Conservation (phyloP, 768 basidiomycete genomes). For the Hericium rajendrae region DNA sequence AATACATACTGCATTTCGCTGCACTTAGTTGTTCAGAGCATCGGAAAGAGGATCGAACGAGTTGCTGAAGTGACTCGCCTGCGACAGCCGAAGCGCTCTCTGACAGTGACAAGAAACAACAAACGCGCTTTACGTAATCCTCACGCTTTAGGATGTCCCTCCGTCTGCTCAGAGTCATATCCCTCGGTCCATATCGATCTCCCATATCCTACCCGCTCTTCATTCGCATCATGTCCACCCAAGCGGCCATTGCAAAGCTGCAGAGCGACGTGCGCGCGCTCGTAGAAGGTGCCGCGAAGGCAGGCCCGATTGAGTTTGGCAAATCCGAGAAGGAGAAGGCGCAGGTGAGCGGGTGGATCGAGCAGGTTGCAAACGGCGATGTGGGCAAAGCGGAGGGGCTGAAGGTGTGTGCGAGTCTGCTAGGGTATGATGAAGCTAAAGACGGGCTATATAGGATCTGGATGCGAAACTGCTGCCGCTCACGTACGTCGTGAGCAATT, state of each 20-base stretch:
- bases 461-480: conserved; percentile 61
- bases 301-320: conserved; percentile 37
- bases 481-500: conserved; percentile 80
- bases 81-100: no score
- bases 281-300: conserved; percentile 31
- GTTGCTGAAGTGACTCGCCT: no score
- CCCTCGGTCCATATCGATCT: conserved; percentile 4
- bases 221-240: conserved; percentile 18
- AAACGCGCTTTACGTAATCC: no score
- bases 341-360: conserved; percentile 64
- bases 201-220: neutral
- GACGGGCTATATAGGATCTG: conserved; percentile 41
- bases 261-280: conserved; percentile 34
- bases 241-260: conserved; percentile 17
- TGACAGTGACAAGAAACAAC: no score
- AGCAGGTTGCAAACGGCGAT: conserved; percentile 44
- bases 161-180: neutral
- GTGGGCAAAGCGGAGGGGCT: conserved; percentile 36
- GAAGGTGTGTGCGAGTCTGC: conserved; percentile 30
- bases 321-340: conserved; percentile 50
- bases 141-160: neutral
- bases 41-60: no score
- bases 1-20: no score
- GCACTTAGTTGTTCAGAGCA: no score
- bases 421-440: conserved; percentile 1